Base-by-base conservation (phyloP, 805 yeast species). In the Metschnikowia henanensis region DNA sequence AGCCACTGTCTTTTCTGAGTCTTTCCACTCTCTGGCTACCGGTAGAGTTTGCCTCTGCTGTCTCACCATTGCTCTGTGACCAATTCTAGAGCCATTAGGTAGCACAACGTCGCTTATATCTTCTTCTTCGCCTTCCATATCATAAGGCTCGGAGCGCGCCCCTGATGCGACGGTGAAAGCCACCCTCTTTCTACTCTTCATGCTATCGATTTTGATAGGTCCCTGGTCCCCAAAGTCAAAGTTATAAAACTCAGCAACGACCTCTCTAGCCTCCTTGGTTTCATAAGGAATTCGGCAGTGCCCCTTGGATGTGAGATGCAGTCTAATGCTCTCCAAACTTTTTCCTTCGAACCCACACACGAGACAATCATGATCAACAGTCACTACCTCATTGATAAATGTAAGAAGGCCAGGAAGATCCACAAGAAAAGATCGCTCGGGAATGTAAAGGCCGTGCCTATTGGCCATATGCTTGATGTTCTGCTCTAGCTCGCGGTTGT, bases 21-120 rank as follows among this genome's bases (percentile, higher is more conserved):
- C 92, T 12, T 73, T 64, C 23, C 78, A 70, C n/a, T 57, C 62
- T 9, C 55, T 39, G 5, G 60, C 54, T 7, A 51, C 40, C 1
- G 59, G 52, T 22, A 58, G 39, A 49, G 79, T 79, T 64, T 87
- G 96, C 58, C 85, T 81, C 64, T 82, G 82, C 59, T 80, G 82
- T 49, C 92, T 73, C 39, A 79, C 77, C 56, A 87, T 70, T 1
- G 90, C 73, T 51, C 98, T 74, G 62, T 92, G 97, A 0, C 96
- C 96, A 1, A 87, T 79, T 36, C 81, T 79, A 4, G 80, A 66
- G 2, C 97, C 97, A 17, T 84, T 77, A 2, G 96, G 94, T 34
- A 91, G 70, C 32, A 41, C 39, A 5, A 23, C 28, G 41, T 65
- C 59, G 38, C 52, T 60, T 26, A 55, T 49, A 6, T 25, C 32